These are phyloP conservation scores for Cladosporium sp. DNA, from an alignment of 2,329 filamentous ascomycete species.

Conservation along the genomic window DNA sequence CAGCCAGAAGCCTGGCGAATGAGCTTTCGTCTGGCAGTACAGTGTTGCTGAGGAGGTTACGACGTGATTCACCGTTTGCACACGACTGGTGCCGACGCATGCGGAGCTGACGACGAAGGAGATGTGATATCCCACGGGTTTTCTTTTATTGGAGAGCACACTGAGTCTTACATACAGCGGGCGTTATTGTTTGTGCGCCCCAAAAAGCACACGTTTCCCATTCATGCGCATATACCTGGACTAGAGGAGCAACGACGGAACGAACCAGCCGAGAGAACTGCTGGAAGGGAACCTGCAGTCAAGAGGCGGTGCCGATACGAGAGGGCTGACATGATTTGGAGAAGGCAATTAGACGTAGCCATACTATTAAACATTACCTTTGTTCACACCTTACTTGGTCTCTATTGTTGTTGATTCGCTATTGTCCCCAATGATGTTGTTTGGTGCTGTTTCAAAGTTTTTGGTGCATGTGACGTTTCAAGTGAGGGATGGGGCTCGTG, in stretches of 20 bases:
- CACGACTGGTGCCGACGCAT: neutral
- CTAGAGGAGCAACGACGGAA: neutral
- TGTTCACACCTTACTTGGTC: neutral
- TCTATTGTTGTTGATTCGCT: neutral
- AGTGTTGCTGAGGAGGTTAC: no score
- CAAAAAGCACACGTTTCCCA: neutral
- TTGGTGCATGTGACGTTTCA: neutral
- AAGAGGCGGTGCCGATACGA: neutral
- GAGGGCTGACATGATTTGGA: neutral
- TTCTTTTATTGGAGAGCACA: neutral
- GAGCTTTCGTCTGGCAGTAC: neutral
- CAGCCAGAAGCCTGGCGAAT: slow-evolving; percentile 35
- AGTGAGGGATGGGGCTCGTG: neutral
- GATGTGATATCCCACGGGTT: neutral
- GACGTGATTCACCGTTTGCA: neutral
- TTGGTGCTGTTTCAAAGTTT: neutral
- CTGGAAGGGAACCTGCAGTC: neutral
- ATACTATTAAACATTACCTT: neutral
- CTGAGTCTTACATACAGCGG: neutral
- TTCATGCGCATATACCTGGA: neutral
- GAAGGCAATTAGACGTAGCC: neutral
- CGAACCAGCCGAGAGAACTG: neutral
- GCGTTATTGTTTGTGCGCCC: neutral
- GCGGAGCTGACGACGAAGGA: neutral
- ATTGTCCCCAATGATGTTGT: neutral